Evolutionary conservation across 2,329 filamentous ascomycete species (phyloP), one percentile per base, ranked within the genome.

Genomic region (Diaporthe longicolla): DNA sequence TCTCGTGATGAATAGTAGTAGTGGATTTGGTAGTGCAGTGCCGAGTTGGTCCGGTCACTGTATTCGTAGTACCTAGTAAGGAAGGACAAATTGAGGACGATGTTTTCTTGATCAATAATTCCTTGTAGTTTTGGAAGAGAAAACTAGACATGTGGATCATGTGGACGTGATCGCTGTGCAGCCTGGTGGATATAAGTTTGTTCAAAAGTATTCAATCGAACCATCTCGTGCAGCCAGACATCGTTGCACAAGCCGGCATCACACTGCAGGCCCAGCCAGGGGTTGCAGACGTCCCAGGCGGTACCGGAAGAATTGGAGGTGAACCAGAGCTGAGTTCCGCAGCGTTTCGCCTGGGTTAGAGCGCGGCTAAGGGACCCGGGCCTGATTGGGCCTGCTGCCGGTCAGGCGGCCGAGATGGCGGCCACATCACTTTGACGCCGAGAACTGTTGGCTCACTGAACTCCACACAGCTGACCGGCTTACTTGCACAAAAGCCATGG

Each of bases 261-360:
- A 26, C 21, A 7, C 21, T 17, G 19, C 45, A 45, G 21, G 15
- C 45, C n/a, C 26, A 32, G 24, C n/a, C 26, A 32, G 24, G 35
- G 52, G 48, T 68, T 21, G 48, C 45, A 68, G n/a, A 40, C 24
- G n/a, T 26, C 32, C 63, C 26, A 66, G 29, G 3, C 26, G 50
- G 29, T 21, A n/a, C 4, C 5, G 26, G 19, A 40, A 37, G 21
- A 40, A 13, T 40, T 54, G 48, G 45, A 7, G 15, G 40, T 54
- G n/a, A 68, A 37, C 32, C 45, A 21, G 4, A 54, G 8, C 29
- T 40, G 45, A 68, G 32, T 40, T 54, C 4, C 8, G 3, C 29
- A 26, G 48, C n/a, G 63, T 68, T 68, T 68, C 63, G 63, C n/a
- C n/a, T n/a, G 8, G 37, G 63, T 68, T 40, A 54, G 63, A 68